phyloP scores from a whole-genome alignment of 1,284 basidiomycete genomes.

The Chalciporus piperatoides region DNA sequence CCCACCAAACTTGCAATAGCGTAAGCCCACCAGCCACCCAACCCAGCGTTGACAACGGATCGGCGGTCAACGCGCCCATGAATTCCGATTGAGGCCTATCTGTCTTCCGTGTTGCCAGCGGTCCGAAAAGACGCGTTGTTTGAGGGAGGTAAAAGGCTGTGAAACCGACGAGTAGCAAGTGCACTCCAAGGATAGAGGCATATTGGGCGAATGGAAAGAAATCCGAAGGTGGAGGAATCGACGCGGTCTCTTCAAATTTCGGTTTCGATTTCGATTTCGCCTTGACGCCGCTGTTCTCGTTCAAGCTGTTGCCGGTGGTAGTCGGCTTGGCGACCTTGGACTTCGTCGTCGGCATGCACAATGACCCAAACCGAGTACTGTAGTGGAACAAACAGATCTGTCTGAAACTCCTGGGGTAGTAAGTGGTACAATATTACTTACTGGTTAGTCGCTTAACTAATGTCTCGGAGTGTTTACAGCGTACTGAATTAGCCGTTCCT shows the following conservation, averaged over 20 bases:
- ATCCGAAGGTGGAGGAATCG: neutral
- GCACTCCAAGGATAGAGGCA: slow-evolving; percentile 70
- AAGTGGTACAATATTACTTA: no score
- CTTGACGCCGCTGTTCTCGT: neutral
- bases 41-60: slow-evolving; percentile 55
- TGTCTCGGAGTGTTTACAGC: no score
- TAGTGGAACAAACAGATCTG: neutral
- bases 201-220: slow-evolving; percentile 52
- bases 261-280: neutral
- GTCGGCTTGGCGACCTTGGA: neutral
- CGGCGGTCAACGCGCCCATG: slow-evolving; percentile 61
- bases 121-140: slow-evolving; percentile 45
- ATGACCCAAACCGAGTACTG: neutral
- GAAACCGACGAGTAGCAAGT: slow-evolving; percentile 63
- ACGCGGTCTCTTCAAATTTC: neutral
- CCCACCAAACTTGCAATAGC: slow-evolving; percentile 73
- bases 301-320: neutral
- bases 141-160: slow-evolving; percentile 65
- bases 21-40: slow-evolving; percentile 59
- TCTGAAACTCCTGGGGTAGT: neutral
- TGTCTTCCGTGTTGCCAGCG: slow-evolving; percentile 30
- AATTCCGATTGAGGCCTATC: slow-evolving; percentile 67
- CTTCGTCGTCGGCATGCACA: slow-evolving; percentile 11
- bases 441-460: no score
- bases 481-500: no score